A percentile compares a stretch with the other conserved stretches of the same genome.
These are phyloP conservation scores for Dujonia santamariae DNA, from an alignment of 1,139 yeast genomes.

Conservation along the genomic window DNA sequence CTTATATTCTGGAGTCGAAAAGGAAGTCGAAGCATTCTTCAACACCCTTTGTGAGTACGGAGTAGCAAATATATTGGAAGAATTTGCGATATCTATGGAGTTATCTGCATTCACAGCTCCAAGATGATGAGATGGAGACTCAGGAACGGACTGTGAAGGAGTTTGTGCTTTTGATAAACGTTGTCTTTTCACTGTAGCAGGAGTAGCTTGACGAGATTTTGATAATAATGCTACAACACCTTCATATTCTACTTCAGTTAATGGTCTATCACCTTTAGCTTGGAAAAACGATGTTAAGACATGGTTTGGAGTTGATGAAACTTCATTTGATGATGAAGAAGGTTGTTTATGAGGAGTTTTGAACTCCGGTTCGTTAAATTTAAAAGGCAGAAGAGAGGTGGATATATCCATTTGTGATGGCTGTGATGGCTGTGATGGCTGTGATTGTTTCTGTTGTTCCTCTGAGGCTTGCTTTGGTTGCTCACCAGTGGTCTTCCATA, in stretches of 20 bases:
- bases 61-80: conserved; percentile 13
- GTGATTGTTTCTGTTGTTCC: conserved; percentile 5
- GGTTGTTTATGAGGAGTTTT: conserved; percentile 9
- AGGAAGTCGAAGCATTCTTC: conserved; percentile 14
- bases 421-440: not conserved
- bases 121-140: conserved; percentile 2
- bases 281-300: conserved; percentile 70
- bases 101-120: not conserved
- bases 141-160: not conserved
- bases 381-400: conserved; percentile 9
- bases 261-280: conserved; percentile 70
- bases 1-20: conserved; percentile 39
- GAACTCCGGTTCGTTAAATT: conserved; percentile 13
- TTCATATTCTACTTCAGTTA: conserved; percentile 75
- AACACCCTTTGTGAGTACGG: conserved; percentile 22
- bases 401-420: not conserved
- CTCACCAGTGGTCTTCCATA: no score
- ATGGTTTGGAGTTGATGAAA: conserved; percentile 39
- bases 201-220: conserved; percentile 15
- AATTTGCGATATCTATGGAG: conserved; percentile 6
- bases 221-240: conserved; percentile 68
- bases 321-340: conserved; percentile 1
- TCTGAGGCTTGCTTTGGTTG: conserved; percentile 7
- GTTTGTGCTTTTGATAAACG: not conserved
- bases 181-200: conserved; percentile 5